Evolutionary conservation across 2,329 filamentous ascomycete genomes (phyloP), one percentile per base, ranked within the genome.

Genomic region (Teratosphaeria viscida): DNA sequence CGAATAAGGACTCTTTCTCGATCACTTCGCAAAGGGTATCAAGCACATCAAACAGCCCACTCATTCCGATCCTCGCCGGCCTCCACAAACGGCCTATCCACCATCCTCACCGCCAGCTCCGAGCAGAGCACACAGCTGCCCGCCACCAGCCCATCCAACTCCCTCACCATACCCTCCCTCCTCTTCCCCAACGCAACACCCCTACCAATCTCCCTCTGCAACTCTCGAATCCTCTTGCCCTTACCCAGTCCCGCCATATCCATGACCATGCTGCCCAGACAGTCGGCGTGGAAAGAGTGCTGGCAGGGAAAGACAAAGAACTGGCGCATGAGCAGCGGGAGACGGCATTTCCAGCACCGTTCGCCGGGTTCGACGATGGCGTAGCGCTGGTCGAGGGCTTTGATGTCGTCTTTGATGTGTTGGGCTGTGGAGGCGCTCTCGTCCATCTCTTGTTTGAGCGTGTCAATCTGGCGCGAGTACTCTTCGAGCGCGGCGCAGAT

Each of bases 301-400:
- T 99, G 94, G 74, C 94, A 99, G 0, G 94, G 94, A 66, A 99
- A 99, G 19, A 99, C 94, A 67, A 97, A 99, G 75, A 99, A 99
- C 68, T 96, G 92, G 58, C 92, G 79, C 70, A 89, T 92, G 16
- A 99, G 80, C 58, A 99, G 77, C 10, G 94, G 94, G 59, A 97
- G 76, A 0, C 86, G 84, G 70, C 94, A 99, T 2, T 88, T 84
- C 76, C 92, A 95, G 74, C 94, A 99, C 71, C 90, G 87, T 78
- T 99, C 94, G 0, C 94, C 94, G 0, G 94, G 92, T 72, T 96
- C 92, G 6, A 99, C 94, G 63, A 99, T 95, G 1, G 92, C 94
- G 70, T 97, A 99, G 3, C 94, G 85, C 62, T 88, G 85, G 70
- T 95, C 91, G 2, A 99, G 81, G 0, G 86, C 85, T 1, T 87